Evolutionary conservation across 2,329 filamentous ascomycete genomes (phyloP).

Genomic region (Escovopsis weberi): DNA sequence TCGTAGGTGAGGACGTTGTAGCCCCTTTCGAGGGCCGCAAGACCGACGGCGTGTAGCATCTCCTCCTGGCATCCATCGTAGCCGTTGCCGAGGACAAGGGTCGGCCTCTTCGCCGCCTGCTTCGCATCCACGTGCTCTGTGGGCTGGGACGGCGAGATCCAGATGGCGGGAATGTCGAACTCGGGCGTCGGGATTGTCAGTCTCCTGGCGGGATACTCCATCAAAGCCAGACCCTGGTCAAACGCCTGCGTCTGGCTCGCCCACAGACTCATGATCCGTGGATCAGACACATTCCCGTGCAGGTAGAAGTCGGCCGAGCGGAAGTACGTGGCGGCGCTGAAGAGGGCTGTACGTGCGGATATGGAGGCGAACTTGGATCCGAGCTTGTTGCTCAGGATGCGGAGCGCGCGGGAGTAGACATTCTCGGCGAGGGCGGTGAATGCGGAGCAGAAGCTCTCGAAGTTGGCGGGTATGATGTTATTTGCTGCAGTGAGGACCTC

Average conservation of each 20-base stretch:
- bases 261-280: conserved; percentile 24
- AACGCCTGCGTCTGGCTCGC: conserved; percentile 20
- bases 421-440: conserved; percentile 10
- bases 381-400: conserved; percentile 6
- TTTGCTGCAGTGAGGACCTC: conserved; percentile 17
- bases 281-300: conserved; percentile 23
- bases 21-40: conserved; percentile 20
- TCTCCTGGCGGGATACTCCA: conserved; percentile 19
- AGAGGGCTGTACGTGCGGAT: conserved; percentile 14
- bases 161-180: conserved; percentile 22
- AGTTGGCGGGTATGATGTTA: conserved; percentile 9
- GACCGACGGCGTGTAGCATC: conserved; percentile 22
- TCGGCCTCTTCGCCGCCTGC: conserved; percentile 14
- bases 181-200: conserved; percentile 15
- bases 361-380: conserved; percentile 3
- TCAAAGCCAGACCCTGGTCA: conserved; percentile 20
- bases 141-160: conserved; percentile 8
- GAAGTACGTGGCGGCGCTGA: conserved; percentile 27
- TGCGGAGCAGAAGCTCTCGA: conserved; percentile 12
- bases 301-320: conserved; percentile 27
- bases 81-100: conserved; percentile 24
- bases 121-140: too few species aligned
- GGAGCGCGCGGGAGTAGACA: conserved; percentile 7
- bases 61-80: conserved; percentile 29
- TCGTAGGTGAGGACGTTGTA: conserved; percentile 29